Conservation (phyloP, 768 basidiomycete species). For the Hemileccinum rubropunctum region DNA sequence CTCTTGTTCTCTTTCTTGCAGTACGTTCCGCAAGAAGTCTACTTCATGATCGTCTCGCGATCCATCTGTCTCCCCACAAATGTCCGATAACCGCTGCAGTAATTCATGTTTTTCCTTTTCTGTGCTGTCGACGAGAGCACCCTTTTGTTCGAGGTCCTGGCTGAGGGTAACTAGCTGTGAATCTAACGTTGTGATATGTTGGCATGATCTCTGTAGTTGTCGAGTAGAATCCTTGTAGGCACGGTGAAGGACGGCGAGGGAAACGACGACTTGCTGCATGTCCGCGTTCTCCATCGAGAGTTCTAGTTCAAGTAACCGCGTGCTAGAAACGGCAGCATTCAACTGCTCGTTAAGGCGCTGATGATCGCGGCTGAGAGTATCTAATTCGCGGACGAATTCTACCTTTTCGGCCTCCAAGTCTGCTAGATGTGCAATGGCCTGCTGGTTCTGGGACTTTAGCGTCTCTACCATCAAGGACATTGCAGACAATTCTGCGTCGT, state of each 20-base stretch:
- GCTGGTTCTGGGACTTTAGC: conserved; percentile 33
- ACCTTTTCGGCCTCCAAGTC: conserved; percentile 17
- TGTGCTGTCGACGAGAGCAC: not conserved
- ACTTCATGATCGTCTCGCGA: conserved; percentile 20
- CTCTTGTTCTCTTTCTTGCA: conserved; percentile 34
- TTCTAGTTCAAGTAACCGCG: conserved; percentile 11
- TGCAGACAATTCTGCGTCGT: conserved; percentile 35
- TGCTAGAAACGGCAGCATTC: conserved; percentile 2
- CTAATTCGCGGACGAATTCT: conserved; percentile 12
- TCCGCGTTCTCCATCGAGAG: conserved; percentile 4
- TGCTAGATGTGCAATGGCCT: conserved; percentile 15
- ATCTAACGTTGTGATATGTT: conserved; percentile 13
- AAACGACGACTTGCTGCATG: conserved; percentile 19
- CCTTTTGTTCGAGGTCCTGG: conserved; percentile 16
- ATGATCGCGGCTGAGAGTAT: conserved; percentile 8
- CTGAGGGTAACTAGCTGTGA: conserved; percentile 11
- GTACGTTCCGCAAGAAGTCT: conserved; percentile 38
- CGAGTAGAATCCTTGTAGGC: conserved; percentile 14
- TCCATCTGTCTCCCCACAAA: not conserved
- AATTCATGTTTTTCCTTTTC: conserved; percentile 13
- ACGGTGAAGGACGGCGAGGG: conserved; percentile 22
- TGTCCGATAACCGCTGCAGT: conserved; percentile 9
- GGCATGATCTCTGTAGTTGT: conserved; percentile 11
- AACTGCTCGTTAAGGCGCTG: conserved; percentile 11
- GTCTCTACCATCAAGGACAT: conserved; percentile 40